Conservation (phyloP, 2,329 filamentous ascomycete species). For the Nigrospora oryzae region DNA sequence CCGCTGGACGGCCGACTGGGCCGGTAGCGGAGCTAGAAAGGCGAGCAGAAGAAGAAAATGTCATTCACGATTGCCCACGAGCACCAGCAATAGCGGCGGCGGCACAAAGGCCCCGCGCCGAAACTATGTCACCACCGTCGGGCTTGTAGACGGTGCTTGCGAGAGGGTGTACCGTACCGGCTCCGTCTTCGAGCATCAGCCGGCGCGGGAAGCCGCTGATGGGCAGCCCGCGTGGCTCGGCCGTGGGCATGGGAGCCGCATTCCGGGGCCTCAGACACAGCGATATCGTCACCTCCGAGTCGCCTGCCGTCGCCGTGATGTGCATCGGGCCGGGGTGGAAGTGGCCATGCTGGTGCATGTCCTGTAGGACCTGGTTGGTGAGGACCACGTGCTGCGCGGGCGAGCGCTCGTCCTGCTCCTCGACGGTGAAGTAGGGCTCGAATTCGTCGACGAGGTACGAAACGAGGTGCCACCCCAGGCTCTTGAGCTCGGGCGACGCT, state of each 20-base stretch:
- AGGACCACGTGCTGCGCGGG: conserved; percentile 15
- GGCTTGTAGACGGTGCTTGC: background rate
- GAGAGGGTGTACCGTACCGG: background rate
- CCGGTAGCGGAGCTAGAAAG: background rate
- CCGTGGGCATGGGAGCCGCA: background rate
- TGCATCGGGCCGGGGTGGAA: conserved; percentile 17
- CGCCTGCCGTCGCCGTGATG: conserved; percentile 12
- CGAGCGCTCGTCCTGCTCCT: conserved; percentile 12
- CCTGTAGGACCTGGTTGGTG: conserved; percentile 15
- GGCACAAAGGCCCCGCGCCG: background rate
- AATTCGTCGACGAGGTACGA: conserved; percentile 20
- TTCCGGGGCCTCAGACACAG: conserved; percentile 12
- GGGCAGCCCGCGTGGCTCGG: conserved; percentile 14
- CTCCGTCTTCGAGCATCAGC: conserved; percentile 18
- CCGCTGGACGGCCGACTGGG: background rate
- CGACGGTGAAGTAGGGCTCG: conserved; percentile 21
- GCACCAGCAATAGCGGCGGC: background rate
- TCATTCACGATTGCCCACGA: background rate
- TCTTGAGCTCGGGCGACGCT: conserved; percentile 16
- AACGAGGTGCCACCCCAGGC: conserved; percentile 20
- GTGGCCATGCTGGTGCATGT: conserved; percentile 20
- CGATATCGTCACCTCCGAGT: conserved; percentile 16
- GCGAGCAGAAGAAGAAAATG: background rate
- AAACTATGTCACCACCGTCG: too few relatives aligned
- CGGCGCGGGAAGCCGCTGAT: conserved; percentile 22